These are phyloP conservation scores for Ustilago sp. DNA, from an alignment of 1,284 basidiomycete genomes.

Conservation along the genomic window DNA sequence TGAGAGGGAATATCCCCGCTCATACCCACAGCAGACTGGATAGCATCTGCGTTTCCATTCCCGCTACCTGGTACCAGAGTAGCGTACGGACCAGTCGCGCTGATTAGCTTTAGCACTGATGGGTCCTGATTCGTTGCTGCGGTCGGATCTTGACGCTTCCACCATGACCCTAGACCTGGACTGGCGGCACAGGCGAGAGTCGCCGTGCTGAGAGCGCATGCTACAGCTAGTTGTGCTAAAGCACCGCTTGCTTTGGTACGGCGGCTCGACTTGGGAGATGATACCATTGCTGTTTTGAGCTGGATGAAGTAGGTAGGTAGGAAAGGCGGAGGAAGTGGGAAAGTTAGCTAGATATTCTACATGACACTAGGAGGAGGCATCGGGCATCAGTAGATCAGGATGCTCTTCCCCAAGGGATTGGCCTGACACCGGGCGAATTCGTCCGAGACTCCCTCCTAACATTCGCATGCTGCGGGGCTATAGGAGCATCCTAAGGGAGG, in stretches of 20 bases:
- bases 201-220: slow-evolving; percentile 10
- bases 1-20: slow-evolving; percentile 26
- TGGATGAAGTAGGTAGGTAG: neutral
- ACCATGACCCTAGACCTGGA: slow-evolving; percentile 16
- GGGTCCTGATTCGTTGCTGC: slow-evolving; percentile 1
- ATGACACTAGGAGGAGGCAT: neutral
- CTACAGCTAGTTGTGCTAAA: slow-evolving; percentile 18
- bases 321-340: neutral
- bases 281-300: neutral
- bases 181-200: slow-evolving; percentile 13
- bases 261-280: neutral
- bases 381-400: neutral
- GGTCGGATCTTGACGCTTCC: slow-evolving; percentile 22
- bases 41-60: slow-evolving; percentile 20
- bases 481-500: neutral
- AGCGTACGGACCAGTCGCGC: slow-evolving; percentile 31
- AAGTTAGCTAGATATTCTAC: neutral
- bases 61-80: slow-evolving; percentile 23
- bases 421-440: neutral
- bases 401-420: neutral
- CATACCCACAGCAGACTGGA: slow-evolving; percentile 34
- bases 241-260: slow-evolving; percentile 6
- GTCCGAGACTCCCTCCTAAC: neutral
- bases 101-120: slow-evolving; percentile 37
- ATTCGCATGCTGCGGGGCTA: neutral